Conservation (phyloP, 805 yeast species). For the Monosporozyma yasuniensis region DNA sequence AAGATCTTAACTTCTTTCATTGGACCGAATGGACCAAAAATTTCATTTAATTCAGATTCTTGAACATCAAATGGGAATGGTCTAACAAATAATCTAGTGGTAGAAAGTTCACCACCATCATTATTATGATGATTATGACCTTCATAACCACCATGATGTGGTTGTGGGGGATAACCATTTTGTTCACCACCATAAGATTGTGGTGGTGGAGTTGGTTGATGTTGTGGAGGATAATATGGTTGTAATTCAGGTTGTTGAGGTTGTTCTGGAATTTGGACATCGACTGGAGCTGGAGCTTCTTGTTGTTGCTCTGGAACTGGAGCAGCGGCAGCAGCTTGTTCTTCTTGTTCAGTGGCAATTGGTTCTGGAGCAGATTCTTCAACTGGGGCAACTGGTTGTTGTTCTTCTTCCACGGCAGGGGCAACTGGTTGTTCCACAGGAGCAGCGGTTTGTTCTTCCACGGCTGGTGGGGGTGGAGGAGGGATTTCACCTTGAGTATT, state of each 20-base stretch:
- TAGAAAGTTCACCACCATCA: slow-evolving; percentile 33
- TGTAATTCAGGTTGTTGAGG: slow-evolving; percentile 13
- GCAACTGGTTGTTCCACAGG: not conserved
- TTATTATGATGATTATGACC: slow-evolving; percentile 10
- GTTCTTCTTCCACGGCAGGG: slow-evolving; percentile 4
- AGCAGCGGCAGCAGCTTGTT: too few species aligned
- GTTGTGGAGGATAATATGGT: slow-evolving; percentile 12
- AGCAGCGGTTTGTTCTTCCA: not conserved
- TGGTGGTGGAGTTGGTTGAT: slow-evolving; percentile 13
- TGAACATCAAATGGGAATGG: slow-evolving; percentile 49
- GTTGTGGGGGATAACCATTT: not conserved
- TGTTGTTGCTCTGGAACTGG: not conserved
- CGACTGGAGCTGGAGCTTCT: slow-evolving; percentile 1
- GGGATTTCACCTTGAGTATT: not conserved
- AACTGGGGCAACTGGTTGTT: slow-evolving; percentile 3
- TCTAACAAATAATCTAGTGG: slow-evolving; percentile 48
- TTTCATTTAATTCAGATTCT: slow-evolving; percentile 57
- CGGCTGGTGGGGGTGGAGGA: slow-evolving; percentile 3
- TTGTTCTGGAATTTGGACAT: not conserved
- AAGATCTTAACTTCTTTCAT: slow-evolving; percentile 58
- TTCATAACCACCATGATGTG: not conserved
- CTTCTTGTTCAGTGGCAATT: not conserved
- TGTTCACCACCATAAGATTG: slow-evolving; percentile 18
- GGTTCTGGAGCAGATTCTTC: slow-evolving; percentile 4
- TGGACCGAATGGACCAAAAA: slow-evolving; percentile 58